These are phyloP conservation scores for Rhynchospora pubera DNA, from an alignment of 176 grass and related monocot genomes.

Conservation along the genomic window DNA sequence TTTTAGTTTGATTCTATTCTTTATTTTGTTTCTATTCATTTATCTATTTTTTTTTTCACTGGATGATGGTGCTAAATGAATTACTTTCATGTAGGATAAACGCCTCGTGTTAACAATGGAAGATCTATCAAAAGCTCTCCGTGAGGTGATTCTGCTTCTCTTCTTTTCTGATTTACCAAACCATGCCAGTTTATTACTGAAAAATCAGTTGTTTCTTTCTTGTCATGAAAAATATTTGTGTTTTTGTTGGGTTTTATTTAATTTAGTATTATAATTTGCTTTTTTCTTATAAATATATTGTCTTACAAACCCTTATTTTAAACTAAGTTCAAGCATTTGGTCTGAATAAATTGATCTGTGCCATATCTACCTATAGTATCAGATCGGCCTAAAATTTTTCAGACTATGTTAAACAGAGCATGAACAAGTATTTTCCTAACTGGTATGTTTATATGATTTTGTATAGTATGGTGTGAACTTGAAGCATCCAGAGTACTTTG, in stretches of 20 bases:
- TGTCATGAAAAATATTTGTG: neutral
- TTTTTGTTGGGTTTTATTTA: neutral
- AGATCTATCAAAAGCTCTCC: conserved; percentile 91
- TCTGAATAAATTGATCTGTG: neutral
- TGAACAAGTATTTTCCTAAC: neutral
- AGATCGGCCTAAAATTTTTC: neutral
- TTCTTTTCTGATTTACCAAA: neutral
- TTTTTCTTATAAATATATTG: neutral
- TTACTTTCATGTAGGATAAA: conserved; percentile 63
- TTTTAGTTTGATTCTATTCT: conserved; percentile 22
- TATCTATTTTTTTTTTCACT: neutral
- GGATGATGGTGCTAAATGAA: neutral
- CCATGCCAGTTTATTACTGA: neutral
- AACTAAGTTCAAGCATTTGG: neutral
- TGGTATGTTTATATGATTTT: neutral
- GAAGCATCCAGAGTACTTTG: conserved; percentile 86
- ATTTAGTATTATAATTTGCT: neutral
- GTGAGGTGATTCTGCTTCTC: conserved; percentile 36
- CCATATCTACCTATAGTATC: neutral
- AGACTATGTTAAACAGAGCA: neutral
- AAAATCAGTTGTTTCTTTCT: neutral
- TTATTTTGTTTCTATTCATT: conserved; percentile 6
- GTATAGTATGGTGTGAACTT: conserved; percentile 90
- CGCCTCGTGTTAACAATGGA: conserved; percentile 93
- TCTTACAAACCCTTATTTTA: neutral